A percentile compares a stretch with the other conserved stretches of the same genome.
phyloP scores from a whole-genome alignment of 805 yeast species.

The Komagataella pastoris region DNA sequence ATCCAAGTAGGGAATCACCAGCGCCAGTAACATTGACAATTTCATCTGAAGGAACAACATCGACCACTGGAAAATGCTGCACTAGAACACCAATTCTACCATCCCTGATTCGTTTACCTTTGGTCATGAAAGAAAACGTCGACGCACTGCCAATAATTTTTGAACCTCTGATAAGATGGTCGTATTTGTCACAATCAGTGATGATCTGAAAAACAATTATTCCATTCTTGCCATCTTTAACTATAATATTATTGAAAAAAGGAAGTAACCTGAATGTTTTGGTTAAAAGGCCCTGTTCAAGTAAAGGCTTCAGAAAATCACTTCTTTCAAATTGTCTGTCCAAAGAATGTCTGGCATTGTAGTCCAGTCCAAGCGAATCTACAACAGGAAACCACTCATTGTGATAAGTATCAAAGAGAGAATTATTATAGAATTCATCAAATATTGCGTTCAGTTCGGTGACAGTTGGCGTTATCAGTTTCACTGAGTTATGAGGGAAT shows the following conservation, averaged over 20 bases:
- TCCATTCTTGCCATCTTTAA: slow-evolving; percentile 61
- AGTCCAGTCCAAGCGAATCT: slow-evolving; percentile 41
- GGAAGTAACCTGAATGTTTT: slow-evolving; percentile 66
- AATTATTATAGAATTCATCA: slow-evolving; percentile 27
- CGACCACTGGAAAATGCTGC: slow-evolving; percentile 41
- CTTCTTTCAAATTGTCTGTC: slow-evolving; percentile 8
- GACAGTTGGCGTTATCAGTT: slow-evolving; percentile 56
- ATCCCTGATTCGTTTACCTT: slow-evolving; percentile 10
- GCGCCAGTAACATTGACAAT: slow-evolving; percentile 75
- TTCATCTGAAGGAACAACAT: slow-evolving; percentile 19
- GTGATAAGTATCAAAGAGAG: slow-evolving; percentile 27
- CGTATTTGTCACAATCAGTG: slow-evolving; percentile 5
- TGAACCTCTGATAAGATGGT: not conserved
- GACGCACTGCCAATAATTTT: slow-evolving; percentile 2
- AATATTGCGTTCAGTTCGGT: slow-evolving; percentile 46
- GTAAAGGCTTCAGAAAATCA: slow-evolving; percentile 14
- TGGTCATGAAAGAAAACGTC: slow-evolving; percentile 9
- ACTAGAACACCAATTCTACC: slow-evolving; percentile 37
- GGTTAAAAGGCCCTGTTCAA: slow-evolving; percentile 38
- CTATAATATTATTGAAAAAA: slow-evolving; percentile 47
- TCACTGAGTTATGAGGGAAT: slow-evolving; percentile 32
- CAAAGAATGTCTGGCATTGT: slow-evolving; percentile 30
- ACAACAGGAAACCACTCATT: slow-evolving; percentile 66
- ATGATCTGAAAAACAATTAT: slow-evolving; percentile 32
- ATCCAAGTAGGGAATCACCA: slow-evolving; percentile 73